Base-by-base conservation (phyloP, 2,329 filamentous ascomycete genomes). In the Ophiostoma ulmi region DNA sequence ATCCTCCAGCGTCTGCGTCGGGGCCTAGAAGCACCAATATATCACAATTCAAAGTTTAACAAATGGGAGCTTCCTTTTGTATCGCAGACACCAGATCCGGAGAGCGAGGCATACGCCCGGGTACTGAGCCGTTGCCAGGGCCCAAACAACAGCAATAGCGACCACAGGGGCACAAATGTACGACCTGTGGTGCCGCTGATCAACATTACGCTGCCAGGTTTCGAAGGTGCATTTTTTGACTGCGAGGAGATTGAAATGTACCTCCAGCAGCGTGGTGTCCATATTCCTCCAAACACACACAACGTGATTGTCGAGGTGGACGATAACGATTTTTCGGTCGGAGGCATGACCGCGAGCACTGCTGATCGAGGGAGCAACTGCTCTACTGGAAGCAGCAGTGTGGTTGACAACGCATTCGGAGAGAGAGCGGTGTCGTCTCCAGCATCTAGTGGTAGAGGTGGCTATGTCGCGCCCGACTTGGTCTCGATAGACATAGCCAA, bases 151-250 rank as follows among this genome's bases (percentile, higher is more conserved):
- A 67, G 65, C 17, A 69, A 67, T 67, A 80, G 80, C 39, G 74
- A 79, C 0, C 77, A 81, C 1, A 78, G 81, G 22, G 83, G 85
- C 36, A 77, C 80, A 17, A 6, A 39, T 14, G 68, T 72, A 13
- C 64, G 64, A 22, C 63, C 75, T 79, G 26, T 88, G 8, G 80
- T 83, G 52, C 76, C 78, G 14, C 80, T 82, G 20, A 81, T 90
- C 74, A 80, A 80, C 26, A 83, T 86, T 73, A 83, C 83, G 55
- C 78, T 89, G 8, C 83, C 85, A 0, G 90, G 87, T 0, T 91
- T 89, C 72, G 86, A 90, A 72, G 91, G 91, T 5, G 87, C 91
- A 68, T 95, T 92, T 82, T 91, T 91, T 74, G 91, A 95, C 76
- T 81, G 88, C 0, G 85, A 91, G 72, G 92, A 95, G 77, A 88